Conservation (phyloP, 1,139 yeast genomes). For the Protomyces inundatus region DNA sequence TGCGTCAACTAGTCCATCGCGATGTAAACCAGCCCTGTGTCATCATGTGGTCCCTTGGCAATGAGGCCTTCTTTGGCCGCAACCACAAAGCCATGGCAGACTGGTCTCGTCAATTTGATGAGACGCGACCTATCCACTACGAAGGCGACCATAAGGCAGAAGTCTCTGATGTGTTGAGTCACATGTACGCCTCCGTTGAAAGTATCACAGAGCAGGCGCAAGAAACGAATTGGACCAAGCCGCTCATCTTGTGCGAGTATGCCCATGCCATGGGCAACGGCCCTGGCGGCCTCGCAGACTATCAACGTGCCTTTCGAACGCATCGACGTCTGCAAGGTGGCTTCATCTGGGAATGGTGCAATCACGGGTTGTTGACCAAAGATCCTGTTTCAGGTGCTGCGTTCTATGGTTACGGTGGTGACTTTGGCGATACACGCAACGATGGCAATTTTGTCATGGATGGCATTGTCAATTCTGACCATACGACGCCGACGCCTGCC, state of each 20-base stretch:
- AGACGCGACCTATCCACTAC: conserved; percentile 40
- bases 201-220: conserved; percentile 35
- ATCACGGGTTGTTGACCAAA: conserved; percentile 38
- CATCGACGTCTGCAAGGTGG: conserved; percentile 40
- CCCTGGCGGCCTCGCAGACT: conserved; percentile 41
- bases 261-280: conserved; percentile 45
- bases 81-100: conserved; percentile 39
- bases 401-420: conserved; percentile 41
- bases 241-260: conserved; percentile 41
- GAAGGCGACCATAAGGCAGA: conserved; percentile 38
- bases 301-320: conserved; percentile 39
- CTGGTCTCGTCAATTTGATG: conserved; percentile 35
- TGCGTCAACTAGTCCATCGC: conserved; percentile 38
- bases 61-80: conserved; percentile 41
- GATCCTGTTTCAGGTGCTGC: conserved; percentile 30
- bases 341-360: conserved; percentile 44
- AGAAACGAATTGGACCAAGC: conserved; percentile 34
- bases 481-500: conserved; percentile 40
- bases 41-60: conserved; percentile 43
- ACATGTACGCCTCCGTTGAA: conserved; percentile 39
- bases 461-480: conserved; percentile 40
- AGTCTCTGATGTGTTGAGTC: conserved; percentile 38
- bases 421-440: conserved; percentile 40
- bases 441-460: conserved; percentile 43
- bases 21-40: conserved; percentile 41